Conservation (phyloP, 1,284 basidiomycete species). For the Rhodotorula sp. region DNA sequence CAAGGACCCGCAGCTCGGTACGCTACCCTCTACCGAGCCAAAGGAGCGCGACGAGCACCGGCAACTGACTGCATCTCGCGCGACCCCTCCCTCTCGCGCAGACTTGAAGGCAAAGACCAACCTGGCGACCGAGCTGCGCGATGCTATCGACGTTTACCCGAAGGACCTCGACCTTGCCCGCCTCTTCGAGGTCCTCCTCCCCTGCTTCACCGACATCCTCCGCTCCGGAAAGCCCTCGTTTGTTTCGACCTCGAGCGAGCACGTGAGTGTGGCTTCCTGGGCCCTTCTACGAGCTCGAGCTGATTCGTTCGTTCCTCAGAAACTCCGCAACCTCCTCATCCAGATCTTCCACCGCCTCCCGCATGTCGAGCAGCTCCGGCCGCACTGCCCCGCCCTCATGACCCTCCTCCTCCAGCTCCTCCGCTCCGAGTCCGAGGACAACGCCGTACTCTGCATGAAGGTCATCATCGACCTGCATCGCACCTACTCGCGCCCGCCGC, state of each 20-base stretch:
- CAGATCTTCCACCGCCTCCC: conserved; percentile 89
- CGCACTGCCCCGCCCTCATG: conserved; percentile 70
- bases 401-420: conserved; percentile 74
- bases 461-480: conserved; percentile 73
- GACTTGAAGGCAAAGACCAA: conserved; percentile 57
- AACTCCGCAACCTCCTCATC: conserved; percentile 79
- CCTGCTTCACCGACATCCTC: conserved; percentile 75
- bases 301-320: conserved; percentile 50
- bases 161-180: conserved; percentile 77
- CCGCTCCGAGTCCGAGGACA: conserved; percentile 94
- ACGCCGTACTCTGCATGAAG: conserved; percentile 87
- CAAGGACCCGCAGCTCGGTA: conserved; percentile 10
- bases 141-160: conserved; percentile 75
- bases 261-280: conserved; percentile 48
- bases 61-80: neutral
- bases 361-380: conserved; percentile 72
- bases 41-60: too few species aligned
- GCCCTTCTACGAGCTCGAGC: neutral
- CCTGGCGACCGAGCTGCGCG: conserved; percentile 76
- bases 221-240: conserved; percentile 74
- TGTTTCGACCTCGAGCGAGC: conserved; percentile 76
- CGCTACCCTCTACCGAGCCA: neutral
- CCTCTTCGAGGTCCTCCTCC: conserved; percentile 62
- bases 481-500: conserved; percentile 49
- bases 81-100: neutral